These are phyloP conservation scores for Taphrina pruni DNA, from an alignment of 1,139 yeast genomes.

Conservation along the genomic window DNA sequence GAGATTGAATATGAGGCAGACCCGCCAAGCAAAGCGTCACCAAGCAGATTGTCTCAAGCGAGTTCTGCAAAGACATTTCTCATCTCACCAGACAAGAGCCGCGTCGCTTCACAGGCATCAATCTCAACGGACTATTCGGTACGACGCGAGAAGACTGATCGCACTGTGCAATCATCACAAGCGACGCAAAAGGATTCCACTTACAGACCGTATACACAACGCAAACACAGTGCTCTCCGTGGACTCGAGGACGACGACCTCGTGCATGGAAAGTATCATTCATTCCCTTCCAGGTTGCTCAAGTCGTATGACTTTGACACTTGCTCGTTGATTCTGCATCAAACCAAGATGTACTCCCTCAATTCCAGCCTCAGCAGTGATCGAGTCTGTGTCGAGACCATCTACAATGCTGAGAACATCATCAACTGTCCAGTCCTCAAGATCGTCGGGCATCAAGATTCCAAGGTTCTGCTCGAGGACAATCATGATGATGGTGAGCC, in stretches of 20 bases:
- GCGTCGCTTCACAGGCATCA: background rate
- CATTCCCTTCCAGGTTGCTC: constrained; percentile 14
- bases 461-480: constrained; percentile 19
- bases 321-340: constrained; percentile 1
- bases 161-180: background rate
- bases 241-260: constrained; percentile 13
- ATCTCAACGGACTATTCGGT: constrained; percentile 8
- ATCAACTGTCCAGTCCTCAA: constrained; percentile 5
- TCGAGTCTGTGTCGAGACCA: constrained; percentile 6
- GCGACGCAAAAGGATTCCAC: background rate
- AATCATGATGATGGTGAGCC: background rate
- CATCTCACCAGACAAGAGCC: background rate
- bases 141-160: background rate
- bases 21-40: background rate
- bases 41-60: background rate
- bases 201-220: background rate
- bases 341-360: constrained; percentile 8
- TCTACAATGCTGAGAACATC: constrained; percentile 6
- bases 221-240: background rate
- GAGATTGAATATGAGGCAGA: constrained; percentile 20
- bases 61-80: background rate
- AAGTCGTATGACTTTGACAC: constrained; percentile 3
- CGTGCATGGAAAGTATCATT: constrained; percentile 22
- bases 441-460: background rate
- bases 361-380: background rate